Base-by-base conservation (phyloP, 139 green algal species). In the Marvania coccoides region DNA sequence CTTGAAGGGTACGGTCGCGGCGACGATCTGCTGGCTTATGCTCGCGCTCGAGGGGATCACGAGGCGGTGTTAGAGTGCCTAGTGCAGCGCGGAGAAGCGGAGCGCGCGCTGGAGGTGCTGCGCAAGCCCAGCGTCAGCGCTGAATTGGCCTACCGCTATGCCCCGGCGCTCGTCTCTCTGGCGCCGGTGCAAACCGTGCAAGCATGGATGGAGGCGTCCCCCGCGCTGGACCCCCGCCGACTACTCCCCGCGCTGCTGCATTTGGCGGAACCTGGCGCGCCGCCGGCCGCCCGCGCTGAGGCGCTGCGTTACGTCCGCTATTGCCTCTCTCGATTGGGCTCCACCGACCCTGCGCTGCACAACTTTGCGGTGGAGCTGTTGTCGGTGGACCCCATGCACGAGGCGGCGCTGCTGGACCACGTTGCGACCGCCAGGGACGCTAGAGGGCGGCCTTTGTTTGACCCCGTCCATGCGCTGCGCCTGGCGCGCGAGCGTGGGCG, bases 71-170 rank as follows among this genome's bases (percentile, higher is more conserved):
- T 97, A 54, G 83, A 94, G 63, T 73, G 87, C 61, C 73, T 97
- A 57, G 74, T 97, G 65, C 66, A 80, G 46, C 69, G 72, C 46
- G 71, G 78, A 10, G 68, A 86, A 36, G 83, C 10, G 47, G 40
- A 73, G 35, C 34, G 47, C 15, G 89, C 88, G 2, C 76, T 97
- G 38, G 80, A 76, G 13, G 84, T 97, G 39, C 82, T 98, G 33
- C 83, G 92, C 47, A 78, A 81, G 42, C 91, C 91, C 1, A 62
- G 31, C 23, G 78, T 92, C 3, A 68, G 71, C 29, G 56, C 58
- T 3, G 80, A 88, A 60, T 83, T 97, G 13, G 46, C 82, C 29
- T 97, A 97, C 81, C 88, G 87, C 36, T 96, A 90, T 72, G 88
- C 87, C 0, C 83, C 92, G 0, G 74, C 63, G 3, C 81, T 97